Conservation (phyloP, 352 stramenopile species). For the Plasmopara halstedii region DNA sequence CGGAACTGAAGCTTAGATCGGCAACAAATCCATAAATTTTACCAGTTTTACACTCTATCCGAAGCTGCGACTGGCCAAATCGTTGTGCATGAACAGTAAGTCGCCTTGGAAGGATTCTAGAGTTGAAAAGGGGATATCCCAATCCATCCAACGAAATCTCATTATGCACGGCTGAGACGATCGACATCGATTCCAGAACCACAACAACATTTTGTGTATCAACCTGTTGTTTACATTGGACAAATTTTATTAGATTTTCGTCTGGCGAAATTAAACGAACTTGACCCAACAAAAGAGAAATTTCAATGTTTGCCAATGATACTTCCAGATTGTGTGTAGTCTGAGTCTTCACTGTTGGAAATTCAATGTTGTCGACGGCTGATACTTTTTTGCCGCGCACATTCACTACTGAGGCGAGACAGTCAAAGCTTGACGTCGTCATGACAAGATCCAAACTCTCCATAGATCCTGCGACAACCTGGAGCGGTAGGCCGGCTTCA, state of each 20-base stretch:
- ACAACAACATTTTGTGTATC: conserved; percentile 27
- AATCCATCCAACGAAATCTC: conserved; percentile 64
- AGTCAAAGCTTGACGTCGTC: conserved; percentile 38
- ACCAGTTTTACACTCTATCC: conserved; percentile 33
- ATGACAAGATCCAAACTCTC: conserved; percentile 38
- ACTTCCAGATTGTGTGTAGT: not conserved
- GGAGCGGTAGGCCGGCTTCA: conserved; percentile 16
- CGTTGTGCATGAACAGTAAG: conserved; percentile 36
- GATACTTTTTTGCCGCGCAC: not conserved
- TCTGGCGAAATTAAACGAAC: conserved; percentile 46
- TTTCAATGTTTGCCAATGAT: conserved; percentile 23
- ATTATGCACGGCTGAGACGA: conserved; percentile 33
- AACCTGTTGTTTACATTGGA: conserved; percentile 7
- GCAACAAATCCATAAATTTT: conserved; percentile 42
- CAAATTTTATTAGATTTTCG: conserved; percentile 25
- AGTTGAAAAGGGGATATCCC: conserved; percentile 71
- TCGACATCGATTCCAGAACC: conserved; percentile 39
- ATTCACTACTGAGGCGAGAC: conserved; percentile 25
- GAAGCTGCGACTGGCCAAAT: conserved; percentile 33
- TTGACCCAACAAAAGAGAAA: conserved; percentile 42
- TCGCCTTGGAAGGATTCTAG: conserved; percentile 47
- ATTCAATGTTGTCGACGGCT: not conserved
- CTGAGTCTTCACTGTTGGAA: not conserved
- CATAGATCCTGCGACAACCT: conserved; percentile 36
- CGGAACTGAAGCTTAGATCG: conserved; percentile 15